phyloP scores from a whole-genome alignment of 2,329 filamentous ascomycete species.

The Thermoascus crustaceus region DNA sequence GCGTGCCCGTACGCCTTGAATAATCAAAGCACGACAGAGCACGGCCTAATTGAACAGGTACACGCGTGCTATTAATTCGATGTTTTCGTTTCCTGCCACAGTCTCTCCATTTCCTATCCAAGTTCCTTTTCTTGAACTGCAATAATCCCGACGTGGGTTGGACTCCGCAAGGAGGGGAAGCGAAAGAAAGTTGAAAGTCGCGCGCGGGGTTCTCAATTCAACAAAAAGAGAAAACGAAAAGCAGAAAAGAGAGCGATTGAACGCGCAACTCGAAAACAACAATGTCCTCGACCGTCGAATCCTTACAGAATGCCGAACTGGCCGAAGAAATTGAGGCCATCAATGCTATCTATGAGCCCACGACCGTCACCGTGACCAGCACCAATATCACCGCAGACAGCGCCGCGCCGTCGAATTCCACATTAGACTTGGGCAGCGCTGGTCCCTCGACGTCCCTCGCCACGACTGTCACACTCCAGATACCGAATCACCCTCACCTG shows the following conservation, averaged over 20 bases:
- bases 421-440: conserved; percentile 20
- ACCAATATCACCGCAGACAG: conserved; percentile 13
- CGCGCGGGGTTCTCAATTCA: not conserved
- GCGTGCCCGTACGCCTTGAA: too few species aligned
- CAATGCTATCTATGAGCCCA: conserved; percentile 55
- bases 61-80: too few species aligned
- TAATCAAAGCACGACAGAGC: too few species aligned
- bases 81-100: too few species aligned
- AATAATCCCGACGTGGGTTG: too few species aligned
- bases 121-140: too few species aligned
- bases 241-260: not conserved
- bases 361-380: conserved; percentile 46
- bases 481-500: conserved; percentile 50
- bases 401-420: conserved; percentile 16
- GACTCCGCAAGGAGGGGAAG: too few species aligned
- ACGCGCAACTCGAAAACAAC: not conserved
- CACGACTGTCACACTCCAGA: conserved; percentile 51
- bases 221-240: not conserved
- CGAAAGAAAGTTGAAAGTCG: not conserved
- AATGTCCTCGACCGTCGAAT: conserved; percentile 16
- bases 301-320: conserved; percentile 31
- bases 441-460: conserved; percentile 10
- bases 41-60: too few species aligned
- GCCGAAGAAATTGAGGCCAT: conserved; percentile 42
- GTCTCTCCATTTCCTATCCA: too few species aligned